Conservation (phyloP, 148 eudicot species). For the Suaeda aralocaspica region DNA sequence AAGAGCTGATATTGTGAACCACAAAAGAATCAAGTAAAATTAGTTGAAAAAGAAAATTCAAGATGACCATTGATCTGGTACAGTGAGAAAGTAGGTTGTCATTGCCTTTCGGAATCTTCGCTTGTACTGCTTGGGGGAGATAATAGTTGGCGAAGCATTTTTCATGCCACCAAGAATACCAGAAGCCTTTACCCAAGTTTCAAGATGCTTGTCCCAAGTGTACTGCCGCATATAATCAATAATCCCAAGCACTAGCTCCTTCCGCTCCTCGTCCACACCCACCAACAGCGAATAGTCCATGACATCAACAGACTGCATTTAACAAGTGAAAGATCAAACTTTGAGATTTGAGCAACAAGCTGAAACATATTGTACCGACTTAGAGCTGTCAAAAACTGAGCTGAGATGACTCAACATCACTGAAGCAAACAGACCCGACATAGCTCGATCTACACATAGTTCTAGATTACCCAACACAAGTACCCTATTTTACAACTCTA, state of each 20-base stretch:
- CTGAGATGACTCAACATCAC: no score
- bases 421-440: no score
- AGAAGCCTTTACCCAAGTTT: conserved; percentile 99
- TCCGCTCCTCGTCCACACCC: conserved; percentile 83
- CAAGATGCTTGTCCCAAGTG: conserved; percentile 98
- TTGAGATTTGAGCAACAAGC: background rate
- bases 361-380: background rate
- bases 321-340: background rate
- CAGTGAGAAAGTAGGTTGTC: conserved; percentile 87
- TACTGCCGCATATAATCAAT: conserved; percentile 94
- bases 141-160: conserved; percentile 80
- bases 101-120: conserved; percentile 90
- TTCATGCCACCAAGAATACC: conserved; percentile 92
- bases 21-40: background rate
- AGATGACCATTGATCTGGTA: conserved; percentile 90
- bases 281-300: conserved; percentile 96
- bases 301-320: conserved; percentile 72
- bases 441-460: no score
- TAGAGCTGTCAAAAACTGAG: no score
- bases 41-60: conserved; percentile 15
- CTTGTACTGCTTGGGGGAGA: conserved; percentile 94
- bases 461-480: no score
- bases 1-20: conserved; percentile 10
- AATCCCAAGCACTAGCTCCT: conserved; percentile 86
- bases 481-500: no score